phyloP scores from a whole-genome alignment of 140 eudicot genomes.

The Erigeron philadelphicus region DNA sequence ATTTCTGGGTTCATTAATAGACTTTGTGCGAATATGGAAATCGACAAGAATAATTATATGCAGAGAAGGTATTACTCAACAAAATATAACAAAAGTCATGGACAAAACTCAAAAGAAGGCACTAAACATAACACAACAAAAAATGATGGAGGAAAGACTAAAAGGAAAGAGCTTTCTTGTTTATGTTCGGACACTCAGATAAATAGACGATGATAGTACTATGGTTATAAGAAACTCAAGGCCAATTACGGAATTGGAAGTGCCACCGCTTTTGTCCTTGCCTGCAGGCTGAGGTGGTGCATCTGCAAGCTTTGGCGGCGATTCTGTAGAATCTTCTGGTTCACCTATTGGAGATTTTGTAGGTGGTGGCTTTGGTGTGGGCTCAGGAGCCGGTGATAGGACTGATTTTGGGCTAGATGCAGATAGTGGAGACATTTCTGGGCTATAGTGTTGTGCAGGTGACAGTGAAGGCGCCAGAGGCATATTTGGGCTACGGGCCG shows the following conservation, averaged over 20 bases:
- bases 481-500: background rate
- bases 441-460: background rate
- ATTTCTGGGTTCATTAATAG: background rate
- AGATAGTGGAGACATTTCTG: slow-evolving; percentile 10
- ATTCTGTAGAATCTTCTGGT: slow-evolving; percentile 3
- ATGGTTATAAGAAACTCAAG: slow-evolving; percentile 18
- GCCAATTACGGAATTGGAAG: background rate
- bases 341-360: slow-evolving; percentile 9
- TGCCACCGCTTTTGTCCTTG: background rate
- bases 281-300: slow-evolving; percentile 21
- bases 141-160: background rate
- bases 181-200: slow-evolving; percentile 14
- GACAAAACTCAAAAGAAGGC: too few species aligned
- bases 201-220: slow-evolving; percentile 13
- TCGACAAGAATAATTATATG: slow-evolving; percentile 1
- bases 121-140: slow-evolving; percentile 14
- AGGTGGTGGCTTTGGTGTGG: slow-evolving; percentile 5
- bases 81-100: too few species aligned
- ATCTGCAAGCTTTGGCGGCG: slow-evolving; percentile 8
- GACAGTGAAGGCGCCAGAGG: background rate
- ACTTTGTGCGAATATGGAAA: slow-evolving; percentile 3
- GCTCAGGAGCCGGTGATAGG: slow-evolving; percentile 1
- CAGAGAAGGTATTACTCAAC: background rate
- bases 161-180: background rate
- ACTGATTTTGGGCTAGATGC: background rate